Base-by-base conservation (phyloP, 2,329 filamentous ascomycete genomes). In the Colletotrichum graminicola region DNA sequence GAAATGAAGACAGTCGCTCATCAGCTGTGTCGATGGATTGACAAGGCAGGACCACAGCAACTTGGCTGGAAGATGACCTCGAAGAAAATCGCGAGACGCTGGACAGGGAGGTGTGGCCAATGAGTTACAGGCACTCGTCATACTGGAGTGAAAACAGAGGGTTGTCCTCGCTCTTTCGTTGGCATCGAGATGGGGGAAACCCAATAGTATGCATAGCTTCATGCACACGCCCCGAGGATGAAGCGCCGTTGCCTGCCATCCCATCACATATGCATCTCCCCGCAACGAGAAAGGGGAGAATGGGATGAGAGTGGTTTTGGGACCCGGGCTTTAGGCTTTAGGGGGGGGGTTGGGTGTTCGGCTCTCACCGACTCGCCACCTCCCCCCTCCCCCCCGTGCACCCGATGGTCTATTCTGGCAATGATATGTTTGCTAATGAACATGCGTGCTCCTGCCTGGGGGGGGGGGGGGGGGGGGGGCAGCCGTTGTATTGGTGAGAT, bases 281-380 rank as follows among this genome's bases (percentile, higher is more conserved):
- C 62, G 52, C 54, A 54, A 52, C 59, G 55, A 12, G 55, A 36
- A 12, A 16, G 29, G 29, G 39, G 11, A 49, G 51, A 29, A 32
- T 45, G 14, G 26, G 32, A 26, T 39, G 43, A 34, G 55, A 43
- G 18, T n/a, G 49, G 49, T 12, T 45, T 32, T 39, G 34, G 51
- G 51, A 18, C 10, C 39, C 14, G 10, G 49, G 49, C 4, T 47
- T 47, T 47, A 2, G n/a, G 45, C 43, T n/a, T 45, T 49, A 10
- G 12, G 39, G 39, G 39, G 12, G n/a, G n/a, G n/a, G 12, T 16
- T 16, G 47, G 34, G 47, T 8, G 61, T 67, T 63, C 68, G 64
- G 68, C 64, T 62, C 59, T 62, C 68, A 67, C 57, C 57, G 68
- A 67, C 64, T 63, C 52, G 64, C 68, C 64, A 71, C 68, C 47